Evolutionary conservation across 129 eudicot species (phyloP).

Genomic region (Chrysanthemum lavandulifolium): DNA sequence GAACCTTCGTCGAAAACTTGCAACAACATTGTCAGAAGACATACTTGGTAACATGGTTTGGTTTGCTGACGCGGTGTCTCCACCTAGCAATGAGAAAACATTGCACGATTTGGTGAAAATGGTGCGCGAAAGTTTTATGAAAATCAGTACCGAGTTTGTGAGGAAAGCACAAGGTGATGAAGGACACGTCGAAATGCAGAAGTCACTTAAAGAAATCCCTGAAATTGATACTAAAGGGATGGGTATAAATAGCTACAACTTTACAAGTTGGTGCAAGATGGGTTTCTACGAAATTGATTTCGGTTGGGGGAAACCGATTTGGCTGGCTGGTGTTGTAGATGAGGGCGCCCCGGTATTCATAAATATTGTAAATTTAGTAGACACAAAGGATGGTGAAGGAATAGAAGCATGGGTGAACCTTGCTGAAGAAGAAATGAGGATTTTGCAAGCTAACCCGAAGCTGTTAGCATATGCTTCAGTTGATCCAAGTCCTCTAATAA

Average conservation of each 20-base stretch:
- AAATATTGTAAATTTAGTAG: conserved; percentile 30
- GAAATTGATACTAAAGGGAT: conserved; percentile 16
- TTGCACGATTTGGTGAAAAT: conserved; percentile 4
- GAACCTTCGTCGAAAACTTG: conserved; percentile 17
- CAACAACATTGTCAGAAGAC: conserved; percentile 7
- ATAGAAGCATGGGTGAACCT: conserved; percentile 45
- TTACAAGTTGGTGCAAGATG: conserved; percentile 62
- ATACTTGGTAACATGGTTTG: conserved; percentile 22
- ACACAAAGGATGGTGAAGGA: conserved; percentile 32
- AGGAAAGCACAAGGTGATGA: conserved; percentile 22
- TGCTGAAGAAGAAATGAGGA: conserved; percentile 21
- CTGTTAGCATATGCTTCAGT: conserved; percentile 17
- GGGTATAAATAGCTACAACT: conserved; percentile 27
- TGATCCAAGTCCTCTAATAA: conserved; percentile 16
- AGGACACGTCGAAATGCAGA: neutral
- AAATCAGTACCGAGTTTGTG: conserved; percentile 6
- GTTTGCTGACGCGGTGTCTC: neutral
- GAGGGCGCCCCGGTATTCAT: conserved; percentile 15
- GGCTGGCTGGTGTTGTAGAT: conserved; percentile 37
- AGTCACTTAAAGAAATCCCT: neutral
- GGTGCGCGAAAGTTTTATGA: conserved; percentile 15
- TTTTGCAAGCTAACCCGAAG: conserved; percentile 21
- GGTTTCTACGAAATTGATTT: conserved; percentile 56
- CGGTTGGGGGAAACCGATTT: conserved; percentile 51
- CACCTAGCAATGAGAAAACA: conserved; percentile 1